Percentiles rank a stretch among this genome's conserved stretches.
phyloP scores from a whole-genome alignment of 2,329 filamentous ascomycete species.

The Ilyonectria destructans region DNA sequence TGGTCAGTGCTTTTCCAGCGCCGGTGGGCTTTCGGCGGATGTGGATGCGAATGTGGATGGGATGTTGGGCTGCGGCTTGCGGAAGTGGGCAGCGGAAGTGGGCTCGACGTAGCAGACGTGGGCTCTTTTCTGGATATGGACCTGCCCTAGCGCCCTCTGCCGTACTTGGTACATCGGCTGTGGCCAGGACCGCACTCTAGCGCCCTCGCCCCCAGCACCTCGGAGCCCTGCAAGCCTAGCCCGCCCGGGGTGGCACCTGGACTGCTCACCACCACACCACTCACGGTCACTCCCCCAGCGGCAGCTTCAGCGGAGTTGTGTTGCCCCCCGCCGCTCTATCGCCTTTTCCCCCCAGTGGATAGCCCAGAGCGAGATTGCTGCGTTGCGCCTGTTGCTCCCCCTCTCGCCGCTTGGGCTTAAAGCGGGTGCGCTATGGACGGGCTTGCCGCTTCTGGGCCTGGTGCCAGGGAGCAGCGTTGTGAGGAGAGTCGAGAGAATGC shows the following conservation, averaged over 20 bases:
- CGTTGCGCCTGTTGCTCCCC: not conserved
- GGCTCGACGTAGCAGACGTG: not conserved
- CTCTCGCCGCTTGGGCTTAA: slow-evolving; percentile 43
- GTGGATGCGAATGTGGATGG: not conserved
- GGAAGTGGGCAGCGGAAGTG: not conserved
- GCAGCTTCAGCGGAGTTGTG: slow-evolving; percentile 1
- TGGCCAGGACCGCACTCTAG: not conserved
- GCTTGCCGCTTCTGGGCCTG: slow-evolving; percentile 45
- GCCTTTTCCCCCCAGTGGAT: not conserved
- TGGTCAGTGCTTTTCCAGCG: slow-evolving; percentile 2
- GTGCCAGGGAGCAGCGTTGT: slow-evolving; percentile 15
- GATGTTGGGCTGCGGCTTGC: not conserved
- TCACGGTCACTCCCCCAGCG: not conserved
- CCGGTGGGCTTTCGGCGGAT: not conserved
- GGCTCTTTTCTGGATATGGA: not conserved
- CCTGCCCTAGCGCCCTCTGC: not conserved
- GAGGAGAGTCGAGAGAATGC: not conserved
- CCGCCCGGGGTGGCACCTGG: slow-evolving; percentile 3
- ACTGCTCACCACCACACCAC: slow-evolving; percentile 7
- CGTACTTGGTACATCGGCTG: not conserved
- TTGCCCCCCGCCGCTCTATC: not conserved
- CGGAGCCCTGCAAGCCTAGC: not conserved
- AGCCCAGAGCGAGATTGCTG: slow-evolving; percentile 12
- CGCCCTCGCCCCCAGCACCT: not conserved
- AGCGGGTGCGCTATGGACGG: slow-evolving; percentile 44